Percentiles rank a stretch among this genome's conserved stretches.
Conservation (phyloP, 768 basidiomycete genomes). For the Tulasnella sp. region DNA sequence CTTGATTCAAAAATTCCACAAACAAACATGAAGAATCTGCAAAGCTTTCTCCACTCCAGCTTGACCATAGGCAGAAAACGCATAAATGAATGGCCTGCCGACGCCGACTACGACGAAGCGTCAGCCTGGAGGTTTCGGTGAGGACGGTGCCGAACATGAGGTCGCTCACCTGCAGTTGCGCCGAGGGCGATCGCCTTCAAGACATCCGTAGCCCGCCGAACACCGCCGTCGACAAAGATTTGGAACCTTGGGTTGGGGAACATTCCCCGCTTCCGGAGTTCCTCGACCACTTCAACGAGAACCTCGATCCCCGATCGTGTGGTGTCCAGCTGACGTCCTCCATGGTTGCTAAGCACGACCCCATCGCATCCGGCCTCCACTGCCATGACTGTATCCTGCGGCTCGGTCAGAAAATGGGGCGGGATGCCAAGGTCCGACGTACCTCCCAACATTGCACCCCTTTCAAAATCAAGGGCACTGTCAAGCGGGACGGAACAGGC, state of each 20-base stretch:
- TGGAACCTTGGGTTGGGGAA: constrained; percentile 67
- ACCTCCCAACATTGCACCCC: constrained; percentile 81
- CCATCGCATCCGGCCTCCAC: constrained; percentile 64
- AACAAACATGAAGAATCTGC: constrained; percentile 56
- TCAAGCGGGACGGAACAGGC: background rate
- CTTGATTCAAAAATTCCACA: background rate
- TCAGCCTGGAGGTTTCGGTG: no score
- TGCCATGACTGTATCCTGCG: constrained; percentile 67
- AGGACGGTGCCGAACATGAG: background rate
- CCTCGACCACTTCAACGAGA: constrained; percentile 70
- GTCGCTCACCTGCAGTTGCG: constrained; percentile 58
- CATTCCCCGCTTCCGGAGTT: constrained; percentile 50
- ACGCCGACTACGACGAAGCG: constrained; percentile 51
- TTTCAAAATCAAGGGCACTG: constrained; percentile 84
- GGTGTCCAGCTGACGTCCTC: constrained; percentile 66
- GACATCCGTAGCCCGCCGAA: constrained; percentile 79
- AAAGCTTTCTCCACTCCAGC: constrained; percentile 66
- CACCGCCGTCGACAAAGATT: constrained; percentile 89
- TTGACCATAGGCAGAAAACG: constrained; percentile 77
- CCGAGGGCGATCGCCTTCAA: constrained; percentile 80
- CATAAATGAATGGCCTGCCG: constrained; percentile 78
- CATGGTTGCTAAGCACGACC: constrained; percentile 79
- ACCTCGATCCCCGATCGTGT: constrained; percentile 82
- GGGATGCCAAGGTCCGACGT: constrained; percentile 13
- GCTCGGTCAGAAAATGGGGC: background rate